Percentiles rank a stretch among this genome's conserved stretches.
Evolutionary conservation across 768 basidiomycete genomes (phyloP).

Genomic region (Hygrocybe punicea): DNA sequence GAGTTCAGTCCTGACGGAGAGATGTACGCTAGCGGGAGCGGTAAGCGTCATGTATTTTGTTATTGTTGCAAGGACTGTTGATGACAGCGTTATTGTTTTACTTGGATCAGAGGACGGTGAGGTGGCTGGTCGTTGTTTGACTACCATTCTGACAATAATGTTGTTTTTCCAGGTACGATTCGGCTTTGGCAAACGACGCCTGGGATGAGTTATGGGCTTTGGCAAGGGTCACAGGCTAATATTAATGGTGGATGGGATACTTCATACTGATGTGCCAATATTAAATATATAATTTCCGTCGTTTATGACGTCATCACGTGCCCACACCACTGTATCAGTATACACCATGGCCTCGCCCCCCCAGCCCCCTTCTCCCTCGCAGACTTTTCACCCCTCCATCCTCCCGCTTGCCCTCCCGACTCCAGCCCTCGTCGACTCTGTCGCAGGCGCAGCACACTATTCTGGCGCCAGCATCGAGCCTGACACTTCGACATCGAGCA

Average conservation of each 20-base stretch:
- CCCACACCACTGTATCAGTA: slow-evolving; percentile 10
- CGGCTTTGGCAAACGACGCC: slow-evolving; percentile 97
- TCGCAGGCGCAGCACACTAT: slow-evolving; percentile 62
- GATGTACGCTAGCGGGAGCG: slow-evolving; percentile 95
- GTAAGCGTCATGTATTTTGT: slow-evolving; percentile 46
- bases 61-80: slow-evolving; percentile 9
- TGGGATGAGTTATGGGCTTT: slow-evolving; percentile 87
- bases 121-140: slow-evolving; percentile 18
- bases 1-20: slow-evolving; percentile 96
- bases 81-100: slow-evolving; percentile 11
- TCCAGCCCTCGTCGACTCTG: slow-evolving; percentile 51
- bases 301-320: slow-evolving; percentile 9
- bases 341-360: neutral
- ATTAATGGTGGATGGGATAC: slow-evolving; percentile 41
- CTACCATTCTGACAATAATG: neutral
- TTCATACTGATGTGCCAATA: slow-evolving; percentile 15
- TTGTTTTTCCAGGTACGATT: slow-evolving; percentile 66
- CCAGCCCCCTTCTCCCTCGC: slow-evolving; percentile 37
- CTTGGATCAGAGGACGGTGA: slow-evolving; percentile 65
- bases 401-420: slow-evolving; percentile 46
- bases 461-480: slow-evolving; percentile 47
- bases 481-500: slow-evolving; percentile 14
- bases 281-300: slow-evolving; percentile 13
- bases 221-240: slow-evolving; percentile 54
- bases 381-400: slow-evolving; percentile 45